phyloP scores from a whole-genome alignment of 352 stramenopile genomes.

The Phytophthora europaea region DNA sequence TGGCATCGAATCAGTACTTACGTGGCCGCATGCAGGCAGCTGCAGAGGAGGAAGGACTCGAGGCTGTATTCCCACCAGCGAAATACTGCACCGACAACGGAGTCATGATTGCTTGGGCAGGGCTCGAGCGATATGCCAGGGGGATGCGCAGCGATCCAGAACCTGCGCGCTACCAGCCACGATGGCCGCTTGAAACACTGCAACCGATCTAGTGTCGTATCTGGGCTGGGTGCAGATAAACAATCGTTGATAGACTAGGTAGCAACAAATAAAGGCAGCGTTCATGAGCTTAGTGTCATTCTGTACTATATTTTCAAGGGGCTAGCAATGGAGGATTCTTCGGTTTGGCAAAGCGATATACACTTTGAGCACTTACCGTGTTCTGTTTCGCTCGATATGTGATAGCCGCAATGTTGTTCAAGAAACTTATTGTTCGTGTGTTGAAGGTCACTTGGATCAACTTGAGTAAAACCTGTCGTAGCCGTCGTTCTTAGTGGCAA shows the following conservation, averaged over 20 bases:
- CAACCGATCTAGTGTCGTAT: conserved; percentile 41
- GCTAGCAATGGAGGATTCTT: neutral
- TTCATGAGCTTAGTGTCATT: neutral
- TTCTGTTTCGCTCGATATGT: no score
- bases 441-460: no score
- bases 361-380: neutral
- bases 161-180: conserved; percentile 70
- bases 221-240: neutral
- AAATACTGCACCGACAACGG: conserved; percentile 99
- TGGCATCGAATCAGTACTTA: conserved; percentile 97
- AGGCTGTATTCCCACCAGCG: conserved; percentile 62
- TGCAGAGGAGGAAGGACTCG: conserved; percentile 57
- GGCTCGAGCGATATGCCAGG: conserved; percentile 68
- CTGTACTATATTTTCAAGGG: no score
- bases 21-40: conserved; percentile 83
- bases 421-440: no score
- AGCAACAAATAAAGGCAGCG: neutral
- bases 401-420: no score
- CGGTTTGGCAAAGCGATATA: neutral
- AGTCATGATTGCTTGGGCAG: conserved; percentile 97
- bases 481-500: no score
- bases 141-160: conserved; percentile 69
- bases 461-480: no score
- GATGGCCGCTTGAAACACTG: conserved; percentile 80
- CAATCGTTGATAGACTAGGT: conserved; percentile 2